A percentile compares a stretch with the other conserved stretches of the same genome.
Evolutionary conservation across 2,329 filamentous ascomycete genomes (phyloP).

Genomic region (Pseudocercospora musae): DNA sequence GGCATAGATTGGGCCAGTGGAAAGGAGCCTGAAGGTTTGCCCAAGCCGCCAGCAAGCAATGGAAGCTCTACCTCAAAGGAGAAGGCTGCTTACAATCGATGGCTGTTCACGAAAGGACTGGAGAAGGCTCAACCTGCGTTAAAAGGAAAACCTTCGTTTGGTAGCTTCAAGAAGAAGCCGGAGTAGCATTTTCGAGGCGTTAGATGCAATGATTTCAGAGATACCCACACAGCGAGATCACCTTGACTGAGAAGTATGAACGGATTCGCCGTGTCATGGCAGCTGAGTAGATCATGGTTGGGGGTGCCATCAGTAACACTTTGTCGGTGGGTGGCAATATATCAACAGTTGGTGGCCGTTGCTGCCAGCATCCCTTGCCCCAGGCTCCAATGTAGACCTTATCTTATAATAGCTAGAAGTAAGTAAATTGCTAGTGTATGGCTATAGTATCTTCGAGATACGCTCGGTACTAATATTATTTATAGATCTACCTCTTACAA

Average conservation of each 20-base stretch:
- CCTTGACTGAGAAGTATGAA: not conserved
- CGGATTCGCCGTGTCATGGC: not conserved
- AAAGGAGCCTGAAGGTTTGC: slow-evolving; percentile 48
- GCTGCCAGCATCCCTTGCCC: too few relatives aligned
- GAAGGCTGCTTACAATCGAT: not conserved
- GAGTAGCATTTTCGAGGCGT: not conserved
- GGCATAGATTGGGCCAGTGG: slow-evolving; percentile 55
- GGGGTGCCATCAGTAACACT: too few relatives aligned
- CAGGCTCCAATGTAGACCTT: too few relatives aligned
- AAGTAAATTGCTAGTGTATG: too few relatives aligned
- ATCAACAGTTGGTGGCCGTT: too few relatives aligned
- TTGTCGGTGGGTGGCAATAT: too few relatives aligned
- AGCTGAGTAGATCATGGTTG: not conserved
- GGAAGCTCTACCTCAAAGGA: not conserved
- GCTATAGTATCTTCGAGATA: too few relatives aligned
- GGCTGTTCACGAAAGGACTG: slow-evolving; percentile 5
- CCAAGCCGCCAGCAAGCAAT: slow-evolving; percentile 17
- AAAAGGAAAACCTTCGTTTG: slow-evolving; percentile 38
- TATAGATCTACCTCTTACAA: too few relatives aligned
- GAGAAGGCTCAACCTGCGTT: slow-evolving; percentile 30
- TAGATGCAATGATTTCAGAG: not conserved
- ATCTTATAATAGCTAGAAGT: too few relatives aligned
- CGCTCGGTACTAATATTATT: too few relatives aligned
- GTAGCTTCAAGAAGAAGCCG: slow-evolving; percentile 1
- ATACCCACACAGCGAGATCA: not conserved